Conservation (phyloP, 2,329 filamentous ascomycete species). For the Cordyceps pruinosa region DNA sequence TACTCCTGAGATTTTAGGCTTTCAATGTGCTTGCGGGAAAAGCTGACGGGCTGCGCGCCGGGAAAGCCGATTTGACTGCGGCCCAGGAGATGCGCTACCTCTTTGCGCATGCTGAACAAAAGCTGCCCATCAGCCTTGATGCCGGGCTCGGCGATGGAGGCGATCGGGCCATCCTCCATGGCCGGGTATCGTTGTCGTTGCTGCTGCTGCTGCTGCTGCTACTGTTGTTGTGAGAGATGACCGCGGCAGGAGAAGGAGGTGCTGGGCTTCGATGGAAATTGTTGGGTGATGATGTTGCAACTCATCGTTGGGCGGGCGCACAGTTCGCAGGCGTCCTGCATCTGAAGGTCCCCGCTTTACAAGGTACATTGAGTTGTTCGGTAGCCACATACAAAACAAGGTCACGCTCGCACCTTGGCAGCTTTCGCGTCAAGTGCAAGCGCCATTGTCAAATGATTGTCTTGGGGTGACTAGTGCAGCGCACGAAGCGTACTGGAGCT, state of each 20-base stretch:
- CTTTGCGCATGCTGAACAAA: conserved; percentile 55
- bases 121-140: conserved; percentile 57
- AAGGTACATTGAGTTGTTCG: too few relatives aligned
- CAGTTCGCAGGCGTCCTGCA: too few relatives aligned
- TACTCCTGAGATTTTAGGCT: conserved; percentile 75
- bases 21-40: conserved; percentile 71
- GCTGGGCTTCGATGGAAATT: neutral
- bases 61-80: conserved; percentile 67
- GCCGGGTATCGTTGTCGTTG: too few relatives aligned
- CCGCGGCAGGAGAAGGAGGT: neutral
- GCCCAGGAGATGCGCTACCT: conserved; percentile 70
- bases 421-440: too few relatives aligned
- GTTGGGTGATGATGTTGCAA: neutral
- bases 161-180: conserved; percentile 30
- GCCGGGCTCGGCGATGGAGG: conserved; percentile 54
- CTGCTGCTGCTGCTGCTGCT: neutral
- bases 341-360: too few relatives aligned
- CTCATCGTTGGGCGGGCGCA: neutral
- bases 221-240: neutral
- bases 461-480: too few relatives aligned
- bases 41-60: conserved; percentile 90
- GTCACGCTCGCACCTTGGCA: too few relatives aligned
- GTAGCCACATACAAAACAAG: too few relatives aligned
- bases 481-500: too few relatives aligned
- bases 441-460: too few relatives aligned